A percentile compares a stretch with the other conserved stretches of the same genome.
Conservation (phyloP, 306 rosid genomes). For the Vigna angularis region DNA sequence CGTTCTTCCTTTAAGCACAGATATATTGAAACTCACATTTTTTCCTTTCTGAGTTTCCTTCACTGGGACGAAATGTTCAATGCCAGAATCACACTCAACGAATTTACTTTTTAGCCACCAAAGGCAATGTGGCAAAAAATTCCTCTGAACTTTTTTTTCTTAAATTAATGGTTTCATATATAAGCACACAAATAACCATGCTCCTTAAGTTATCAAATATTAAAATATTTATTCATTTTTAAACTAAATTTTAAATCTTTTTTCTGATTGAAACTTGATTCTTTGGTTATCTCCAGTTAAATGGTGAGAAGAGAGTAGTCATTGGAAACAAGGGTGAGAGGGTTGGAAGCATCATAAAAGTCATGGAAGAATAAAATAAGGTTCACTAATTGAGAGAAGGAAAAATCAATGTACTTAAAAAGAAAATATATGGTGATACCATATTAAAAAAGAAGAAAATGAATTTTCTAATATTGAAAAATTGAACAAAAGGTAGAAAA, state of each 20-base stretch:
- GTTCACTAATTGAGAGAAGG: too few relatives aligned
- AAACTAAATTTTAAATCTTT: not conserved
- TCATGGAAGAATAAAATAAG: too few relatives aligned
- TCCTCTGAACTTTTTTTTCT: constrained; percentile 5
- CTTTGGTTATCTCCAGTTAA: too few relatives aligned
- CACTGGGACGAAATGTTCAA: constrained; percentile 42
- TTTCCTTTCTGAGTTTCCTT: constrained; percentile 44
- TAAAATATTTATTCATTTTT: not conserved
- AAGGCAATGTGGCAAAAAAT: constrained; percentile 24
- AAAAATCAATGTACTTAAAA: too few relatives aligned
- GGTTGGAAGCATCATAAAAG: too few relatives aligned
- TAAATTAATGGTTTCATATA: constrained; percentile 12
- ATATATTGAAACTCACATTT: constrained; percentile 11
- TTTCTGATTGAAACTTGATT: too few relatives aligned
- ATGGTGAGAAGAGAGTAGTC: too few relatives aligned
- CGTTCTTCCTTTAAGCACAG: constrained; percentile 30
- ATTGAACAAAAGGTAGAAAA: too few relatives aligned
- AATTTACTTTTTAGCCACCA: constrained; percentile 23
- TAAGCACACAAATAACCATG: constrained; percentile 6
- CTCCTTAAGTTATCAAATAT: not conserved
- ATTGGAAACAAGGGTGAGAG: too few relatives aligned
- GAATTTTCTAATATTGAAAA: too few relatives aligned
- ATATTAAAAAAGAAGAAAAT: too few relatives aligned
- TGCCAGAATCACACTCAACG: constrained; percentile 43
- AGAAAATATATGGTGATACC: too few relatives aligned